Evolutionary conservation across 345 rosid species (phyloP), one percentile per base, ranked within the genome.

Genomic region (Clarkia xantiana): DNA sequence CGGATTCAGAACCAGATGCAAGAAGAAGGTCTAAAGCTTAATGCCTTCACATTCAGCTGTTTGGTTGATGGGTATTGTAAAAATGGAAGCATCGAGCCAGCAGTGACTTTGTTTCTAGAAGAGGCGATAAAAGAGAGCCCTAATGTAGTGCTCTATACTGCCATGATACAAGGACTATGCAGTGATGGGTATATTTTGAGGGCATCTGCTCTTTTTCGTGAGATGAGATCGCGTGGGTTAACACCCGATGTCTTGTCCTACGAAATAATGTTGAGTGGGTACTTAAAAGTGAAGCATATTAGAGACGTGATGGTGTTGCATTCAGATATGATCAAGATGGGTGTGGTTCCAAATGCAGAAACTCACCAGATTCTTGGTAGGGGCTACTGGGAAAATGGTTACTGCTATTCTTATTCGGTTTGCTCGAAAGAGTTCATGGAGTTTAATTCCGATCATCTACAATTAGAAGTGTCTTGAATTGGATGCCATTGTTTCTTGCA

Each of bases 301-400:
- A 41, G 44, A 7, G 80, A 75, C 58, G 63, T 74, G 41, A 68
- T 71, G 83, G 64, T 76, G 70, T 61, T 83, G 75, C 85, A 73
- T 18, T 75, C 77, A 18, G 94, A 83, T 57, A 72, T 76, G 75
- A 67, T 76, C 59, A 78, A 80, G 79, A 71, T 59, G 62, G 83
- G 88, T 18, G 41, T 62, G 10, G 11, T 84, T 68, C 81, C 81
- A 12, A 72, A 73, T 55, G 54, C 62, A 48, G 12, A 45, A 47
- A 54, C 60, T 54, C 61, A 71, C 62, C 48, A 51, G 29, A 50
- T 72, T 45, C 40, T 84, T 45, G 57, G 47, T 42, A 57, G 12
- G 47, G 59, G 75, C 54, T 78, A 78, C 61, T 69, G 49, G 64
- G 72, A 67, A 55, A 76, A 49, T 53, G 74, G 78, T 39, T 56